phyloP scores from a whole-genome alignment of 1,284 basidiomycete genomes.

The Hypsizygus ulmarius region DNA sequence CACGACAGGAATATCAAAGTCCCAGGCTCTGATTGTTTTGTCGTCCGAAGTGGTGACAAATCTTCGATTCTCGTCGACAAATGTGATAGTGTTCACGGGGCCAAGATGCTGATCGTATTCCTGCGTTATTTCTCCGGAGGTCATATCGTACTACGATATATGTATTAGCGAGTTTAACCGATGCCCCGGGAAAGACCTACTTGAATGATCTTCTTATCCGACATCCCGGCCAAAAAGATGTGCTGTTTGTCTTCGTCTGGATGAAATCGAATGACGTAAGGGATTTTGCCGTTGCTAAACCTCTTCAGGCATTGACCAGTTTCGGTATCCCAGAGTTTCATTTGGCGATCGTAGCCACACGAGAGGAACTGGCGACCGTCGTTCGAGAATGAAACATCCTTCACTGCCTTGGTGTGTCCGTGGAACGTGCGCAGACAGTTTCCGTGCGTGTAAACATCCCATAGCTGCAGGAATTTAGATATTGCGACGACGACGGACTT shows the following conservation, averaged over 20 bases:
- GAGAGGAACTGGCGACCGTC: conserved; percentile 90
- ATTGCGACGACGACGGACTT: conserved; percentile 3
- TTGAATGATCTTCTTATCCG: conserved; percentile 98
- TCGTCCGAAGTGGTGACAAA: conserved; percentile 99
- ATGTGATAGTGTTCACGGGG: conserved; percentile 97
- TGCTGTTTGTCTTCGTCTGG: conserved; percentile 96
- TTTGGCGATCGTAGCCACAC: conserved; percentile 92
- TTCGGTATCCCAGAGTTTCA: conserved; percentile 99
- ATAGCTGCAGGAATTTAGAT: conserved; percentile 58
- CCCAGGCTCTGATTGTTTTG: conserved; percentile 99
- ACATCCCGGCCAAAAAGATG: conserved; percentile 97
- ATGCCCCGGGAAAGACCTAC: conserved; percentile 40
- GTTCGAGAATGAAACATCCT: conserved; percentile 94
- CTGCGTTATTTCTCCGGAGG: conserved; percentile 91
- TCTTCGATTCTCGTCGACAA: conserved; percentile 94
- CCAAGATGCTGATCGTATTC: conserved; percentile 99
- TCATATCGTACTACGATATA: conserved; percentile 81
- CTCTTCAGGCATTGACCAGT: conserved; percentile 95
- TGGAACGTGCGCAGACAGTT: conserved; percentile 97
- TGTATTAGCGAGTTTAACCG: not conserved
- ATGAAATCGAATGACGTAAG: conserved; percentile 93
- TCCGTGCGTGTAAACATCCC: conserved; percentile 97
- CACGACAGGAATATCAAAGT: conserved; percentile 96
- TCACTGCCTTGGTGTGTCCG: conserved; percentile 95
- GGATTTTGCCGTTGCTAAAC: conserved; percentile 95